Evolutionary conservation across 2,329 filamentous ascomycete genomes (phyloP).

Genomic region (Canariomyces notabilis): DNA sequence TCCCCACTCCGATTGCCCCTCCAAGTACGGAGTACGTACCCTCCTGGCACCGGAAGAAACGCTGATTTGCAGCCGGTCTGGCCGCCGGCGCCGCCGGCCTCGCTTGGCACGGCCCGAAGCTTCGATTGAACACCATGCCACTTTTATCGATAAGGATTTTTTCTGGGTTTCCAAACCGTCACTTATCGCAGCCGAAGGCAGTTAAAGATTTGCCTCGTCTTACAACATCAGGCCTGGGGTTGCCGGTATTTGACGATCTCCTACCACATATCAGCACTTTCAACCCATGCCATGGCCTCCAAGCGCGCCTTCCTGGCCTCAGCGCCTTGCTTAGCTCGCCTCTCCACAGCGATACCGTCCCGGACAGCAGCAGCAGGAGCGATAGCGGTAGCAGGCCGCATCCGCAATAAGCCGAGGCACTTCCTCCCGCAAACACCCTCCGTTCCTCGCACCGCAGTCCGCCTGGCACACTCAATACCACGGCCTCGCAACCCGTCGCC

Average conservation of each 20-base stretch:
- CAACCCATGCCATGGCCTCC: slow-evolving; percentile 19
- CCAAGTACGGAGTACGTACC: too few relatives aligned
- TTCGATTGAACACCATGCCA: not conserved
- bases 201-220: too few relatives aligned
- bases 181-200: too few relatives aligned
- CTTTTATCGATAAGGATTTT: slow-evolving; percentile 17
- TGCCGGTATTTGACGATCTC: not conserved
- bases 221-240: too few relatives aligned
- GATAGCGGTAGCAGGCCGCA: not conserved
- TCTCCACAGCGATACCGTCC: slow-evolving; percentile 1
- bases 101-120: not conserved
- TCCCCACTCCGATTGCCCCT: not conserved
- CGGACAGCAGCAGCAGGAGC: not conserved
- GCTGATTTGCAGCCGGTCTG: slow-evolving; percentile 7
- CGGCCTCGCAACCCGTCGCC: slow-evolving; percentile 30
- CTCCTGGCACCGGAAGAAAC: slow-evolving; percentile 10
- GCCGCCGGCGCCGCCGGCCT: too few relatives aligned
- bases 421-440: not conserved
- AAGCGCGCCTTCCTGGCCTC: slow-evolving; percentile 8
- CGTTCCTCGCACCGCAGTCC: slow-evolving; percentile 11
- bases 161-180: too few relatives aligned
- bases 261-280: not conserved
- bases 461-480: slow-evolving; percentile 30
- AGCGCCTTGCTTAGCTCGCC: slow-evolving; percentile 5
- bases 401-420: not conserved